These are phyloP conservation scores for Suhomyces faveliae DNA, from an alignment of 805 yeast genomes.

Conservation along the genomic window DNA sequence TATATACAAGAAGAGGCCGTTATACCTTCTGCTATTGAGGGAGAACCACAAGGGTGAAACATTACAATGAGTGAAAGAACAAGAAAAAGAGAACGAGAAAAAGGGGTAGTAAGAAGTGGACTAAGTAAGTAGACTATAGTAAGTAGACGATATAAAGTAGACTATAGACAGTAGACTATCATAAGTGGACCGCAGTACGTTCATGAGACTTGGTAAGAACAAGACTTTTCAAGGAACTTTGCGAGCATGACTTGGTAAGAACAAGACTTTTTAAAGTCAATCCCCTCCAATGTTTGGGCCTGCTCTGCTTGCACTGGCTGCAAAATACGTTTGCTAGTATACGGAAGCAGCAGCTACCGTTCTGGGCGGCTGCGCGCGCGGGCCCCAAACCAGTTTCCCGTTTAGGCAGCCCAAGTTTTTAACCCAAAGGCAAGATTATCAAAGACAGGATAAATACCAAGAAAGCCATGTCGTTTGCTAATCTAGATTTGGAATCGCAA, in stretches of 20 bases:
- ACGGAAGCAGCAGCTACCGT: background rate
- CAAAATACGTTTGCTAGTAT: background rate
- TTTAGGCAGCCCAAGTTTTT: background rate
- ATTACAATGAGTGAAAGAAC: background rate
- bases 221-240: background rate
- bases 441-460: too few relatives aligned
- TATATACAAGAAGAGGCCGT: background rate
- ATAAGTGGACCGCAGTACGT: too few relatives aligned
- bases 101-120: too few relatives aligned
- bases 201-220: too few relatives aligned
- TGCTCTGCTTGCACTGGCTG: background rate
- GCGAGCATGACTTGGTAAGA: too few relatives aligned
- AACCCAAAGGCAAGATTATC: too few relatives aligned
- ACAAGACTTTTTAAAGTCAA: background rate
- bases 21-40: background rate
- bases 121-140: too few relatives aligned
- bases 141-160: too few relatives aligned
- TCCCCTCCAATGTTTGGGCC: too few relatives aligned
- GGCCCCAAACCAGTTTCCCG: background rate
- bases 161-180: too few relatives aligned
- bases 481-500: constrained; percentile 52
- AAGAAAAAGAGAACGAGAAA: too few relatives aligned
- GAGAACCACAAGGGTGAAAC: too few relatives aligned
- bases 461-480: constrained; percentile 51
- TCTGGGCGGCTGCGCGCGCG: background rate